phyloP scores from a whole-genome alignment of 352 stramenopile species.

The Globisporangium nagaii region DNA sequence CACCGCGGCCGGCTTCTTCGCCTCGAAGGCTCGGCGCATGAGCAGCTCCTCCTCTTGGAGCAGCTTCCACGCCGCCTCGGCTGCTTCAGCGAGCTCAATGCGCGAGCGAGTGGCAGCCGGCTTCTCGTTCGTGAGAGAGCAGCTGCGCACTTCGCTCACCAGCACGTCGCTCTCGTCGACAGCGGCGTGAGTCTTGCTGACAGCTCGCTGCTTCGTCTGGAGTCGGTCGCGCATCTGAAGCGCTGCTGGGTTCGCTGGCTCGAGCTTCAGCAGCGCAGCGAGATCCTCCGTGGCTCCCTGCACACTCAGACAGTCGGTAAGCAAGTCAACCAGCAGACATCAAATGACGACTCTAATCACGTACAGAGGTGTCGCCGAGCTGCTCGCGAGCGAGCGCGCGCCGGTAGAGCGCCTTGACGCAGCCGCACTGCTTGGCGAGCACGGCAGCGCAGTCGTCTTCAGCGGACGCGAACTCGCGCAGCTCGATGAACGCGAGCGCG shows the following conservation, averaged over 20 bases:
- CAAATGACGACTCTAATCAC: neutral
- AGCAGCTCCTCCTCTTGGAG: slow-evolving; percentile 50
- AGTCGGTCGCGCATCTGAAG: slow-evolving; percentile 1
- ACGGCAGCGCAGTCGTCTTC: slow-evolving; percentile 73
- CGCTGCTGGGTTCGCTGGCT: slow-evolving; percentile 36
- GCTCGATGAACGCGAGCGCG: slow-evolving; percentile 49
- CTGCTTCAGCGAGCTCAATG: slow-evolving; percentile 9
- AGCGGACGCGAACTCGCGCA: slow-evolving; percentile 10
- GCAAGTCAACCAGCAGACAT: neutral
- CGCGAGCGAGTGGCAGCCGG: neutral
- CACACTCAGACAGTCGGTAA: neutral
- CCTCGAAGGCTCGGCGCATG: slow-evolving; percentile 19
- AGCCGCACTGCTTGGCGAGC: slow-evolving; percentile 50
- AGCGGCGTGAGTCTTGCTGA: neutral
- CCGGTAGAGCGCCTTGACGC: slow-evolving; percentile 90
- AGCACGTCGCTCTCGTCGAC: neutral
- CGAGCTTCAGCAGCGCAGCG: slow-evolving; percentile 17
- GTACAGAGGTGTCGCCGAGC: slow-evolving; percentile 55
- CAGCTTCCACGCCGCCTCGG: slow-evolving; percentile 33
- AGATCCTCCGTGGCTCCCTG: slow-evolving; percentile 33
- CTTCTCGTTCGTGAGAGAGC: slow-evolving; percentile 1
- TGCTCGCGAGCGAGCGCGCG: slow-evolving; percentile 69
- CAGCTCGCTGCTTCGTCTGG: neutral
- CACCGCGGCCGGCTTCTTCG: slow-evolving; percentile 3
- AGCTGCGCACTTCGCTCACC: neutral